A percentile compares a stretch with the other conserved stretches of the same genome.
phyloP scores from a whole-genome alignment of 2,329 filamentous ascomycete genomes.

The Clonostachys byssicola region DNA sequence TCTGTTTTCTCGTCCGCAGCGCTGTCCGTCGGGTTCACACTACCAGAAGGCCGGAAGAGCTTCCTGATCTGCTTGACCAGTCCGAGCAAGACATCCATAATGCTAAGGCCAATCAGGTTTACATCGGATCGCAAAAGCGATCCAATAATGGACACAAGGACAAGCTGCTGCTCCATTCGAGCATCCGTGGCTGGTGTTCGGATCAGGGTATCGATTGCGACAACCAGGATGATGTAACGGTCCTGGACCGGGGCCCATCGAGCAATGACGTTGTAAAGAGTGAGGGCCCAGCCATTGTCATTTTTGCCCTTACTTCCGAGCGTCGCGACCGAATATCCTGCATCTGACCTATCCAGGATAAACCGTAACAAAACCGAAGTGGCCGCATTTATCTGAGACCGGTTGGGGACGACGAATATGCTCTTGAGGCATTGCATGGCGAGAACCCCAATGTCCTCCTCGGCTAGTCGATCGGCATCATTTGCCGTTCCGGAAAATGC shows the following conservation, averaged over 20 bases:
- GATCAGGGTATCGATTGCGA: constrained; percentile 72
- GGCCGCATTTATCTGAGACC: constrained; percentile 74
- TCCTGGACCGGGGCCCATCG: constrained; percentile 93
- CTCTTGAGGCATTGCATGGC: constrained; percentile 84
- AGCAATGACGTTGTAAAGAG: constrained; percentile 74
- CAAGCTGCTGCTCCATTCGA: constrained; percentile 68
- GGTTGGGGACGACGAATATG: constrained; percentile 79
- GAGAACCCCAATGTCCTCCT: constrained; percentile 81
- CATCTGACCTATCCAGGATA: constrained; percentile 55
- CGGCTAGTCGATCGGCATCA: constrained; percentile 84
- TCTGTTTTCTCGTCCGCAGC: constrained; percentile 26
- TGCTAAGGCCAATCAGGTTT: constrained; percentile 90
- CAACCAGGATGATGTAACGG: constrained; percentile 84
- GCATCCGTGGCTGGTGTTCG: constrained; percentile 65
- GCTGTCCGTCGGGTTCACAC: constrained; percentile 20
- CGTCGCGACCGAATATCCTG: constrained; percentile 49
- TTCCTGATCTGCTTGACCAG: constrained; percentile 80
- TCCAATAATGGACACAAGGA: constrained; percentile 73
- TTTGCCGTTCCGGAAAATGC: constrained; percentile 77
- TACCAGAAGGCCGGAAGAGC: constrained; percentile 61
- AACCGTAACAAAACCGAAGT: constrained; percentile 73
- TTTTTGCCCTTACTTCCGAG: constrained; percentile 31
- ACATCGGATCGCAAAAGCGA: constrained; percentile 82
- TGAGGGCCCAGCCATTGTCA: constrained; percentile 72
- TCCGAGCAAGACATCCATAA: constrained; percentile 89